A percentile compares a stretch with the other conserved stretches of the same genome.
These are phyloP conservation scores for Cystoderma amianthinum DNA, from an alignment of 768 basidiomycete genomes.

Conservation along the genomic window DNA sequence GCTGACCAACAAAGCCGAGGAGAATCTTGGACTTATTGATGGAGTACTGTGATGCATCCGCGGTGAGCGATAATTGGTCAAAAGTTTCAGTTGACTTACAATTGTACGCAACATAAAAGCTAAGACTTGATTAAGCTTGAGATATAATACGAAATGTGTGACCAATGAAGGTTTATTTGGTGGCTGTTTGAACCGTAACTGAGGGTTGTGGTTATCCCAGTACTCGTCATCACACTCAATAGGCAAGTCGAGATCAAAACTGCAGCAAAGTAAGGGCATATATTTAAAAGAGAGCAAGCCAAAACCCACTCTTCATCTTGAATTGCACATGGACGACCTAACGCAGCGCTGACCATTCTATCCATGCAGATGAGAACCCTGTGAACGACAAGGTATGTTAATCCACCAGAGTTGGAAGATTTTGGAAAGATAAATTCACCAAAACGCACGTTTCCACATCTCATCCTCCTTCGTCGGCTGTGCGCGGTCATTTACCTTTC, in stretches of 20 bases:
- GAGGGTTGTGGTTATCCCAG: conserved; percentile 57
- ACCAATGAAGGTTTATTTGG: conserved; percentile 49
- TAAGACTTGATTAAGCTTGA: conserved; percentile 59
- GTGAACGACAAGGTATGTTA: neutral
- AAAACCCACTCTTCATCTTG: conserved; percentile 69
- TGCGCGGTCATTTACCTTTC: conserved; percentile 23
- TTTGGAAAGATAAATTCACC: conserved; percentile 23
- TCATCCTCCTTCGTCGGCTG: conserved; percentile 52
- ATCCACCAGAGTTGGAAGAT: neutral
- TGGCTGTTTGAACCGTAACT: conserved; percentile 65
- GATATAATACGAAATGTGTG: conserved; percentile 45
- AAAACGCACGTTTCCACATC: conserved; percentile 68
- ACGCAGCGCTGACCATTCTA: conserved; percentile 38
- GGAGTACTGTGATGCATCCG: conserved; percentile 52
- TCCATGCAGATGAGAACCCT: conserved; percentile 55
- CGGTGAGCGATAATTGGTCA: neutral
- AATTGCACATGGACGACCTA: conserved; percentile 72
- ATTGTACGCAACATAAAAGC: conserved; percentile 61
- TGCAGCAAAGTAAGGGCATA: conserved; percentile 15
- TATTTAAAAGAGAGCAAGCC: neutral
- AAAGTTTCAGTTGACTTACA: conserved; percentile 24
- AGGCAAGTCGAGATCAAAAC: conserved; percentile 69
- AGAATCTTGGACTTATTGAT: conserved; percentile 68
- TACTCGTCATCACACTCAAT: conserved; percentile 68
- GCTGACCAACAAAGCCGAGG: conserved; percentile 50